A percentile compares a stretch with the other conserved stretches of the same genome.
phyloP scores from a whole-genome alignment of 768 basidiomycete species.

The Boletellus sp. region DNA sequence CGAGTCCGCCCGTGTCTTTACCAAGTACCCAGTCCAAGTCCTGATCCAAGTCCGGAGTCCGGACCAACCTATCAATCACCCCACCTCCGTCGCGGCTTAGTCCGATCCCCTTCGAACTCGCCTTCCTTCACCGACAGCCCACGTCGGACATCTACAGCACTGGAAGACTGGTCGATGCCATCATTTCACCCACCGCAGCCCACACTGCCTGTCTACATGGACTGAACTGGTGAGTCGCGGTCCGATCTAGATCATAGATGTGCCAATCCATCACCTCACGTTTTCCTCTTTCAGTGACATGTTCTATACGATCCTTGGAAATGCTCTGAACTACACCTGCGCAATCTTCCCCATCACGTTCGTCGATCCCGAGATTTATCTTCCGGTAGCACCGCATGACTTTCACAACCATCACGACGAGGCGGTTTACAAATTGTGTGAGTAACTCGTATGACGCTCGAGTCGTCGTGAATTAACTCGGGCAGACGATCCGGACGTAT shows the following conservation, averaged over 20 bases:
- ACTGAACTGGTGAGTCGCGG: slow-evolving; percentile 34
- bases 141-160: too few relatives aligned
- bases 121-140: too few relatives aligned
- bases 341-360: slow-evolving; percentile 46
- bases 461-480: background rate
- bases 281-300: slow-evolving; percentile 27
- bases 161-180: slow-evolving; percentile 49
- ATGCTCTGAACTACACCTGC: slow-evolving; percentile 44
- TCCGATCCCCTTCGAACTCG: too few relatives aligned
- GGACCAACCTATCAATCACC: too few relatives aligned
- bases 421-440: slow-evolving; percentile 43
- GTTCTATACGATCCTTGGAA: slow-evolving; percentile 46
- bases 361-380: slow-evolving; percentile 43
- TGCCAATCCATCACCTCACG: slow-evolving; percentile 14
- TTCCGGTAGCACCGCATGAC: slow-evolving; percentile 30
- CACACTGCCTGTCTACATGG: slow-evolving; percentile 46
- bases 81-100: too few relatives aligned
- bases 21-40: too few relatives aligned
- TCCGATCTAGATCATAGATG: too few relatives aligned
- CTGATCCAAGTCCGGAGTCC: too few relatives aligned
- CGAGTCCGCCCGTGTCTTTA: too few relatives aligned
- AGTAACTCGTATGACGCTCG: slow-evolving; percentile 11
- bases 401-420: slow-evolving; percentile 44
- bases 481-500: slow-evolving; percentile 44
- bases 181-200: slow-evolving; percentile 44